Conservation (phyloP, 2,329 filamentous ascomycete species). For the Hypoxylon sp. region DNA sequence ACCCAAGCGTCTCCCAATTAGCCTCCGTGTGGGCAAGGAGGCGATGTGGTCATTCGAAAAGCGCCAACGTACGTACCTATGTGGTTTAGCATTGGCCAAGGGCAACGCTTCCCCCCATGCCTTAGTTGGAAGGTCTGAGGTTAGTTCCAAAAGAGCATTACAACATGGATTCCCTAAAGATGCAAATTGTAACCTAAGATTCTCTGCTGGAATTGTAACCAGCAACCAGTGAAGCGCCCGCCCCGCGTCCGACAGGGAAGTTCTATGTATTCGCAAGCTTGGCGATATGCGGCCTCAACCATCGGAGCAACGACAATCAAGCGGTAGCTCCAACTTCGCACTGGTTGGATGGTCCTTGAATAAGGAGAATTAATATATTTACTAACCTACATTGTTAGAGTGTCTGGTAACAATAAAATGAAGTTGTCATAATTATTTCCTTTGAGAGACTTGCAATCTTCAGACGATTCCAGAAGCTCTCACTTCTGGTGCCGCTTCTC, state of each 20-base stretch:
- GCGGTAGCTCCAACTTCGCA: constrained; percentile 4
- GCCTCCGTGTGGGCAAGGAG: neutral
- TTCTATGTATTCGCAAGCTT: constrained; percentile 28
- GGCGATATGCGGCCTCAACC: constrained; percentile 35
- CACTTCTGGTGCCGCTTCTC: neutral
- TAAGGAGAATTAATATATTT: neutral
- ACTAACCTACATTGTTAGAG: constrained; percentile 1
- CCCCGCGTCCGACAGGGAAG: constrained; percentile 32
- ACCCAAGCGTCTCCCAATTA: too few species aligned
- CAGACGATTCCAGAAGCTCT: constrained; percentile 2
- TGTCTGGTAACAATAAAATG: neutral
- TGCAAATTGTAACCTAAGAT: constrained; percentile 20
- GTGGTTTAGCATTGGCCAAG: neutral
- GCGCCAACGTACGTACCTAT: neutral
- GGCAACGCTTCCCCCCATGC: constrained; percentile 24
- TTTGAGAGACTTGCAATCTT: neutral
- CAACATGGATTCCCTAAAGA: constrained; percentile 5
- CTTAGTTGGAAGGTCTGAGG: constrained; percentile 27
- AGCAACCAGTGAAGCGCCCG: constrained; percentile 26
- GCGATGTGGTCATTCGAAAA: neutral
- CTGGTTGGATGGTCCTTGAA: constrained; percentile 4
- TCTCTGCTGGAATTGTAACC: constrained; percentile 18
- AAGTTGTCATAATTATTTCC: neutral
- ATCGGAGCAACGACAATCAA: neutral
- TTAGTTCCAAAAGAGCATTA: constrained; percentile 21